Evolutionary conservation across 257 asterid genomes (phyloP), one percentile per base, ranked within the genome.

Genomic region (Solanum pinnatisectum): DNA sequence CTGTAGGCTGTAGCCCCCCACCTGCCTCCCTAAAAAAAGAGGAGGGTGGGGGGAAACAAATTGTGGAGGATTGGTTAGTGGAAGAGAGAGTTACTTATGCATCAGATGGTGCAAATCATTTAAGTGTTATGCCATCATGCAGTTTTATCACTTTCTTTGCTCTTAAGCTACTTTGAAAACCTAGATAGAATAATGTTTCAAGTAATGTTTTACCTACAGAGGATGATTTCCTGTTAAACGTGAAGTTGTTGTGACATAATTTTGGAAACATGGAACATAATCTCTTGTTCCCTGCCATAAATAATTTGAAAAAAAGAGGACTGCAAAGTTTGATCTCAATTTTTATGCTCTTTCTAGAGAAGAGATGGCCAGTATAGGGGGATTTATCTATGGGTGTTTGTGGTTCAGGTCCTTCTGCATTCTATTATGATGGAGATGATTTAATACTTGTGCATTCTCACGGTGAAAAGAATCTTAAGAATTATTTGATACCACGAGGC

Each of bases 401-500:
- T 46, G 56, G 56, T 46, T 46, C 56, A 46, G 20, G 56, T 46
- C 56, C 20, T 46, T 46, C 56, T 46, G 56, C 18, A 46, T 46
- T 46, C 56, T 46, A 46, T 46, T 46, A 4, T 46, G 56, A 46
- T 46, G 56, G 56, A 46, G 56, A 46, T 46, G 56, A 46, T 46
- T 46, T 46, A 4, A 46, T 46, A 13, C 56, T 46, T 84, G 78
- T 84, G 23, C 89, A 83, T 67, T 83, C 86, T 27, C 36, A 84
- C 72, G 91, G 87, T 79, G 89, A 91, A 91, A 89, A 82, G 86
- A 86, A 87, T 46, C 18, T 46, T 46, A 46, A 46, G 56, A 46
- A 46, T 14, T 46, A 46, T 46, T 46, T 46, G 56, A 46, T 46
- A 46, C 56, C 56, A 46, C 18, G 18, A 46, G 56, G 18, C 56